Percentiles rank a stretch among this genome's conserved stretches.
Evolutionary conservation across 805 yeast species (phyloP).

Genomic region (Saccharomycopsis sp.): DNA sequence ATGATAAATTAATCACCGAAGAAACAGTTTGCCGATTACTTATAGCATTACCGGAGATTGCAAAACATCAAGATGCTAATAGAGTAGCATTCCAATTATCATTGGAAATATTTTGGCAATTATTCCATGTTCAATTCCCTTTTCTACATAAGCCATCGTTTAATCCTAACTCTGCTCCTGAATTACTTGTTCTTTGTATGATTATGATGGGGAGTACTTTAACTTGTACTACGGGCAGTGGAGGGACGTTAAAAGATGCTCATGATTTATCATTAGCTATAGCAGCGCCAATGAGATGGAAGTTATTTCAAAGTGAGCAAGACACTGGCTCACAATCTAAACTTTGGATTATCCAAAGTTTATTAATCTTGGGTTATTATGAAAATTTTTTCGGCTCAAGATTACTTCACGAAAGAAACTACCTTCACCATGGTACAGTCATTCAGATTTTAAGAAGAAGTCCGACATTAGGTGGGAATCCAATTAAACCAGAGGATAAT

Average conservation of each 20-base stretch:
- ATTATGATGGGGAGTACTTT: slow-evolving; percentile 49
- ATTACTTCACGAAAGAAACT: slow-evolving; percentile 71
- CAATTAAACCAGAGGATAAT: slow-evolving; percentile 27
- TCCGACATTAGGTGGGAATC: slow-evolving; percentile 70
- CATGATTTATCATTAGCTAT: slow-evolving; percentile 24
- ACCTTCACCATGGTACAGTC: slow-evolving; percentile 81
- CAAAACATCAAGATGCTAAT: slow-evolving; percentile 4
- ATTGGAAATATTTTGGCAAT: slow-evolving; percentile 40
- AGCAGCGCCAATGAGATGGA: slow-evolving; percentile 52
- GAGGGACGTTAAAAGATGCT: too few species aligned
- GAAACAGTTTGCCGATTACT: too few species aligned
- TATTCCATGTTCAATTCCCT: slow-evolving; percentile 50
- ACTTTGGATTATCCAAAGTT: slow-evolving; percentile 69
- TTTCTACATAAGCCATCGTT: slow-evolving; percentile 42
- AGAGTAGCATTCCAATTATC: slow-evolving; percentile 22
- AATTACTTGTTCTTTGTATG: slow-evolving; percentile 48
- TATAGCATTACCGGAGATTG: not conserved
- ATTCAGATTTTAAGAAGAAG: slow-evolving; percentile 71
- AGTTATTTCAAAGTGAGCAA: slow-evolving; percentile 54
- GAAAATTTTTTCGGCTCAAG: slow-evolving; percentile 71
- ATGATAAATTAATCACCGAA: slow-evolving; percentile 2
- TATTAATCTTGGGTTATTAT: slow-evolving; percentile 66
- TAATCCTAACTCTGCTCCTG: slow-evolving; percentile 42
- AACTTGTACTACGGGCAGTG: slow-evolving; percentile 11
- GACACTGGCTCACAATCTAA: slow-evolving; percentile 73